phyloP scores from a whole-genome alignment of 2,329 filamentous ascomycete species.

The Cladosporium sp. region DNA sequence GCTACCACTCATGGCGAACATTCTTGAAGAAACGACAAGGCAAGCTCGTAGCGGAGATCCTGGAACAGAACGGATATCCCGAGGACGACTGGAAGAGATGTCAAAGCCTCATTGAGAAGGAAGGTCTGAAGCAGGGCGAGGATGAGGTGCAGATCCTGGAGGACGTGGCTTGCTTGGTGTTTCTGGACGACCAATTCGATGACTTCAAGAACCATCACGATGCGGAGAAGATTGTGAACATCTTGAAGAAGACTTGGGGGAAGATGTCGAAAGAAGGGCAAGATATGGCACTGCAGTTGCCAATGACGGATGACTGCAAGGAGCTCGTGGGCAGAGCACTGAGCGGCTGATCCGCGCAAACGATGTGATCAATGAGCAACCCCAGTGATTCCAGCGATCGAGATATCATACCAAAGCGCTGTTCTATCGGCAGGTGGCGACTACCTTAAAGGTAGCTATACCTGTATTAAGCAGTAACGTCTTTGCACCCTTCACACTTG shows the following conservation, averaged over 20 bases:
- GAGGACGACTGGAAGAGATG: slow-evolving; percentile 58
- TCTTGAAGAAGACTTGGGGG: slow-evolving; percentile 69
- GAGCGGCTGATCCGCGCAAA: slow-evolving; percentile 21
- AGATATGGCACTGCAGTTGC: slow-evolving; percentile 61
- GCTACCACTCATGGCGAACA: slow-evolving; percentile 77
- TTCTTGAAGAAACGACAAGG: slow-evolving; percentile 70
- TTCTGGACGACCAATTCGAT: slow-evolving; percentile 82
- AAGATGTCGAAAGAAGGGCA: slow-evolving; percentile 67
- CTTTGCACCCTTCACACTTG: not conserved
- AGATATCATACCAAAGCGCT: too few relatives aligned
- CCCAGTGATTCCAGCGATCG: too few relatives aligned
- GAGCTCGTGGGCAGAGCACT: slow-evolving; percentile 62
- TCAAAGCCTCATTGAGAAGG: slow-evolving; percentile 72
- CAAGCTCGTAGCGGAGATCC: slow-evolving; percentile 54
- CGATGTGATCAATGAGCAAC: too few relatives aligned
- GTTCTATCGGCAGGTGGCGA: slow-evolving; percentile 10
- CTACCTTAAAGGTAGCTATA: not conserved
- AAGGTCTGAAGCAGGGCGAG: slow-evolving; percentile 60
- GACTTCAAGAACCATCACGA: slow-evolving; percentile 69
- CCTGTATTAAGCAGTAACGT: not conserved
- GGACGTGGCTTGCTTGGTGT: slow-evolving; percentile 82
- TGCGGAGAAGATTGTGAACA: slow-evolving; percentile 71
- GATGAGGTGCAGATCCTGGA: slow-evolving; percentile 72
- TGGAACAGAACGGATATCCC: slow-evolving; percentile 48
- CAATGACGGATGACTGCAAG: slow-evolving; percentile 60